Conservation (phyloP, 805 yeast genomes). For the Scheffersomyces coipomensis region DNA sequence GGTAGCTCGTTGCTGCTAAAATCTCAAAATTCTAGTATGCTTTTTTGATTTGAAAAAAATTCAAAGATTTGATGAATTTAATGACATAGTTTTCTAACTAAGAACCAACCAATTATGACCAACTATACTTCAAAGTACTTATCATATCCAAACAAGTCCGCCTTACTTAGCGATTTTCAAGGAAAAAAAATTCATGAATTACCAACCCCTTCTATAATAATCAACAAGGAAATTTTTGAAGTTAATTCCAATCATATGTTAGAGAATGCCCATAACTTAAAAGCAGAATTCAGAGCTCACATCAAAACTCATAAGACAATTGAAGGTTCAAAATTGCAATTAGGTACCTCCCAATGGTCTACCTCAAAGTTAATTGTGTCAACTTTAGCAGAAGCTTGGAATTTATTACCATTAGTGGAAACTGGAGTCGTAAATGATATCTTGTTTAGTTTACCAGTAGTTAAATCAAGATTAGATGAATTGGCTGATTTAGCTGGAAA, state of each 20-base stretch:
- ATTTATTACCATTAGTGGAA: constrained; percentile 38
- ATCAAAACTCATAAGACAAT: constrained; percentile 73
- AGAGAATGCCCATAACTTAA: constrained; percentile 35
- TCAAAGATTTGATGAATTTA: too few relatives aligned
- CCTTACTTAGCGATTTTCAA: constrained; percentile 18
- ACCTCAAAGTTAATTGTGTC: constrained; percentile 61
- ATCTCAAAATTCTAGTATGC: too few relatives aligned
- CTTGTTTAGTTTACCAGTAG: constrained; percentile 42
- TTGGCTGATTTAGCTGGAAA: constrained; percentile 41
- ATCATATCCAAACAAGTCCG: constrained; percentile 16
- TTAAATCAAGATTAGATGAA: constrained; percentile 48
- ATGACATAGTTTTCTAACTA: too few relatives aligned
- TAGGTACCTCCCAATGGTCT: constrained; percentile 34
- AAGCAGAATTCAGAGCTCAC: constrained; percentile 60
- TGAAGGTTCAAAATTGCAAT: constrained; percentile 56
- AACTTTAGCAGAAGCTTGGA: constrained; percentile 67
- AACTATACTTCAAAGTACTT: neutral
- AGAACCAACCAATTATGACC: too few relatives aligned
- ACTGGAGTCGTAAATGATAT: constrained; percentile 35
- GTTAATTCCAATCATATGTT: constrained; percentile 52
- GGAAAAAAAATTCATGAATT: constrained; percentile 47
- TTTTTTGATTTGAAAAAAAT: too few relatives aligned
- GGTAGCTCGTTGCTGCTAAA: too few relatives aligned
- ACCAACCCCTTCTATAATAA: constrained; percentile 61
- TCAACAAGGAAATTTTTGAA: constrained; percentile 40